Conservation (phyloP, 306 rosid species). For the Luffa aegyptiaca region DNA sequence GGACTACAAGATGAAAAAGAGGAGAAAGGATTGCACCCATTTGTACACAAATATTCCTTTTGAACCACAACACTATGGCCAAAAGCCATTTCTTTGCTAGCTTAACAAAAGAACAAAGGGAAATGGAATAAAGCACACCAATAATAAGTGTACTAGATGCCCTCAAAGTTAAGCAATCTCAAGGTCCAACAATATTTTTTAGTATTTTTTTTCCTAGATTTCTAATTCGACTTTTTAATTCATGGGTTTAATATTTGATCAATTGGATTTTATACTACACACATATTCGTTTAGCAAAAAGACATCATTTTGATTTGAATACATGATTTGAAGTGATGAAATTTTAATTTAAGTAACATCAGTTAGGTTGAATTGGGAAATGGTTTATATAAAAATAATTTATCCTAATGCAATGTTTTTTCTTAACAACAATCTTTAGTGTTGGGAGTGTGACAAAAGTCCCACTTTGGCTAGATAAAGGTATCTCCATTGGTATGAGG, state of each 20-base stretch:
- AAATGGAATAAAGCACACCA: neutral
- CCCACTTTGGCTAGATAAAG: too few species aligned
- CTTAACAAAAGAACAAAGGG: neutral
- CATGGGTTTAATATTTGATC: neutral
- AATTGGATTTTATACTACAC: neutral
- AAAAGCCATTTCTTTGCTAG: neutral
- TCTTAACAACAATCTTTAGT: neutral
- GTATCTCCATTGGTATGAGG: too few species aligned
- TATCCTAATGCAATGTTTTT: neutral
- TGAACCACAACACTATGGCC: neutral
- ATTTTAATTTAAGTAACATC: neutral
- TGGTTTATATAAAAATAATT: too few species aligned
- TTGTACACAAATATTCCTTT: neutral
- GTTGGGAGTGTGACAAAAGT: too few species aligned
- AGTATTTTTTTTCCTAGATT: neutral
- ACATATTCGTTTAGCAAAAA: too few species aligned
- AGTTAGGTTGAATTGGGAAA: neutral
- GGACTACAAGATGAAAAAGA: neutral
- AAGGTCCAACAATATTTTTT: neutral
- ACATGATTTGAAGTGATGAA: neutral
- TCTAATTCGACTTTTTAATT: neutral
- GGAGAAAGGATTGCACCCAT: neutral
- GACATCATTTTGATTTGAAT: too few species aligned
- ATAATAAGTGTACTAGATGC: neutral
- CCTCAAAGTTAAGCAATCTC: constrained; percentile 2